A percentile compares a stretch with the other conserved stretches of the same genome.
phyloP scores from a whole-genome alignment of 345 rosid genomes.

The Aquilaria sinensis region DNA sequence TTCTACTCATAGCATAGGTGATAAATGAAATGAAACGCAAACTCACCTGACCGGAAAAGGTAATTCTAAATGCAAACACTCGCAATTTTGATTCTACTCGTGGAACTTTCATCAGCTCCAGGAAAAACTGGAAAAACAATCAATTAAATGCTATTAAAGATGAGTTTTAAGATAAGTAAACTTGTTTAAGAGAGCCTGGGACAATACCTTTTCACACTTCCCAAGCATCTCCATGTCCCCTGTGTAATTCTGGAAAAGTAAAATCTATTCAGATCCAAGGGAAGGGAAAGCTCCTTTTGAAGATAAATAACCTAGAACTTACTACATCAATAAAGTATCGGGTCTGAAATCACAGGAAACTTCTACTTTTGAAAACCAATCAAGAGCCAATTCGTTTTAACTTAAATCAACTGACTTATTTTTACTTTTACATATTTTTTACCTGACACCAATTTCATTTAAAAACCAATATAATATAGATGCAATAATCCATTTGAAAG shows the following conservation, averaged over 20 bases:
- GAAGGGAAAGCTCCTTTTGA: too few species aligned
- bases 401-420: too few species aligned
- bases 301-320: too few species aligned
- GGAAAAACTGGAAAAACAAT: conserved; percentile 64
- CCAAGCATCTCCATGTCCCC: conserved; percentile 93
- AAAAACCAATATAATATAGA: too few species aligned
- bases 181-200: conserved; percentile 14
- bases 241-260: conserved; percentile 60
- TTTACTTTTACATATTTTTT: too few species aligned
- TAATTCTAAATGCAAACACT: conserved; percentile 90
- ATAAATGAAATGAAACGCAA: conserved; percentile 11
- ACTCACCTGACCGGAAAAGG: conserved; percentile 81
- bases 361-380: too few species aligned
- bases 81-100: conserved; percentile 92
- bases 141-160: conserved; percentile 17
- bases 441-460: too few species aligned
- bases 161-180: conserved; percentile 4
- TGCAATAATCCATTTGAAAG: too few species aligned
- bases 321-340: too few species aligned
- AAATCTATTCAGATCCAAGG: neutral
- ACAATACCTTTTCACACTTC: conserved; percentile 88
- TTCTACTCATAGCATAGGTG: neutral
- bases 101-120: conserved; percentile 94
- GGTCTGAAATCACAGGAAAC: too few species aligned
- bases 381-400: too few species aligned